Conservation (phyloP, 2,329 filamentous ascomycete species). For the Pseudogymnoascus sp. region DNA sequence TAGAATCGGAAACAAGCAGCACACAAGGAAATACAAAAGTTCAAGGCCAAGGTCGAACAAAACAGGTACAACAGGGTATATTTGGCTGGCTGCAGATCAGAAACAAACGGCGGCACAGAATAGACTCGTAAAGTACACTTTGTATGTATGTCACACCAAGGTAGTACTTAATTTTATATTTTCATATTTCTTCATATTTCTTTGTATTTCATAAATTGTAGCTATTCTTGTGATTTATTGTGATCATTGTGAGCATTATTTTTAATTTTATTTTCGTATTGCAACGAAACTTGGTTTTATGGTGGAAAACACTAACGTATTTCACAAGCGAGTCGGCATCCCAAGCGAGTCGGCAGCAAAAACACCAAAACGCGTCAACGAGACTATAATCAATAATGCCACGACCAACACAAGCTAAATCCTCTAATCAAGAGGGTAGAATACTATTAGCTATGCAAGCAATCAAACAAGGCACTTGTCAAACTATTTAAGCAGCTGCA, state of each 20-base stretch:
- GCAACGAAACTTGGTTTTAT: no score
- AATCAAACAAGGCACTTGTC: no score
- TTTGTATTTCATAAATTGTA: background rate
- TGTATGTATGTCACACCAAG: background rate
- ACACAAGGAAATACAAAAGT: background rate
- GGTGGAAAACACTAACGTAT: no score
- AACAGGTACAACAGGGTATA: conserved; percentile 3
- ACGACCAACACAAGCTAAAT: no score
- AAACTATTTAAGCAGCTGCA: no score
- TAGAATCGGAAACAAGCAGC: background rate
- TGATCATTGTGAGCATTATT: background rate
- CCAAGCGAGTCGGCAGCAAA: no score
- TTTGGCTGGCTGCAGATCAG: background rate
- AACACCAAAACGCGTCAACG: no score
- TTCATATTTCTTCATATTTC: background rate
- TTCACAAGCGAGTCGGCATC: no score
- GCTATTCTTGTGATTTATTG: background rate
- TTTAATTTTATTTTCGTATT: no score
- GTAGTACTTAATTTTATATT: conserved; percentile 2
- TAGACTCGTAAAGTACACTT: background rate
- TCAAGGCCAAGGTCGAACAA: background rate
- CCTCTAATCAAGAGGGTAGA: no score
- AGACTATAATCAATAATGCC: no score
- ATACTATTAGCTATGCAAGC: no score
- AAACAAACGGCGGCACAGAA: background rate